Base-by-base conservation (phyloP, 1,139 yeast genomes). In the Sporopachydermia cereana region DNA sequence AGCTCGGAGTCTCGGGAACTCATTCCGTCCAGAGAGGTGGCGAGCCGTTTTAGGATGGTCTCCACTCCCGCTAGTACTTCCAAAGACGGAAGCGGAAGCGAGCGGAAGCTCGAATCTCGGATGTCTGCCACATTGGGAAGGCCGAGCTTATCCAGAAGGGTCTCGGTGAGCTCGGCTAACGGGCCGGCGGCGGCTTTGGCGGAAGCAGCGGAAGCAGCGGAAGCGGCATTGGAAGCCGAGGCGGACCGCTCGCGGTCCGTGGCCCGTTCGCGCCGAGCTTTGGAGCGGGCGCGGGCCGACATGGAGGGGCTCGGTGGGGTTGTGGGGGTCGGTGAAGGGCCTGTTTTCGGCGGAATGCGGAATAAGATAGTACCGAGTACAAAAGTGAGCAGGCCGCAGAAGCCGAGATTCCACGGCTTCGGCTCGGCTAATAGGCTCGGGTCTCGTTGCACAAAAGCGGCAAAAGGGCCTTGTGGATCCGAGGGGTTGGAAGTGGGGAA, bases 11-110 rank as follows among this genome's bases (percentile, higher is more conserved):
- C 39, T 12, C 39, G 5, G 39, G 12, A 7, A n/a, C 17, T 43
- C 43, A 9, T 12, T 21, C 9, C 22, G 22, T 34, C 39, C 9
- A 34, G n/a, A 34, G 12, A 2, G 44, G 49, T 14, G 43, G 36
- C 9, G 22, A 20, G 22, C 12, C 14, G 3, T 31, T 21, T 42
- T 12, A 34, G 39, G 9, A 34, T 34, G 12, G 39, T 9, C 17
- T 34, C 39, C 9, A 34, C 39, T 34, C 17, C 39, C 17, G 39
- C 17, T 34, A 34, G 39, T 7, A 34, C 39, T 16, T 34, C 39
- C 17, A 34, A 34, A 16, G 39, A 20, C 9, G 39, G 39, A 9
- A 34, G 9, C 7, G 39, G 39, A 20, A 34, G 39, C 5, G 22
- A 16, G 9, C 17, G 9, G 39, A 34, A 34, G 18, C 9, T 7